Evolutionary conservation across 2,329 filamentous ascomycete genomes (phyloP).

Genomic region (Aspergillus novofumigatus): DNA sequence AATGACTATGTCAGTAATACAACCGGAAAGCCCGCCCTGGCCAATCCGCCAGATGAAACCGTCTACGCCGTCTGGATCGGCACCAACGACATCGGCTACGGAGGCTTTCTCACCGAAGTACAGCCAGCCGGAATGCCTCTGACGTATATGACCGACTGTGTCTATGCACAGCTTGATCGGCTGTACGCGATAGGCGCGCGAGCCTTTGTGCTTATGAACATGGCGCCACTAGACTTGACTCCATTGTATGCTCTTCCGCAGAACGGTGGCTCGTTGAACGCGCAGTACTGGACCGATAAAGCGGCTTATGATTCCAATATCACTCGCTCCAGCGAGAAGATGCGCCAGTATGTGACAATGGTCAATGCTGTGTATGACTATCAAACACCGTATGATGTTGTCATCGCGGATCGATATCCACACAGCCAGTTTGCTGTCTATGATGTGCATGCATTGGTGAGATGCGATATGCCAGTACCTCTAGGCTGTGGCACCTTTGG

Average conservation of each 20-base stretch:
- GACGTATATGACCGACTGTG: slow-evolving; percentile 61
- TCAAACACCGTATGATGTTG: slow-evolving; percentile 44
- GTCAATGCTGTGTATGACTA: slow-evolving; percentile 51
- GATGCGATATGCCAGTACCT: slow-evolving; percentile 6
- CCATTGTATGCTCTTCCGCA: slow-evolving; percentile 59
- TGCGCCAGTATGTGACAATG: slow-evolving; percentile 47
- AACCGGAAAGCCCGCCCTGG: slow-evolving; percentile 25
- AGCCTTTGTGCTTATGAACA: slow-evolving; percentile 67
- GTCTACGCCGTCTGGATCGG: slow-evolving; percentile 76
- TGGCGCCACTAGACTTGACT: slow-evolving; percentile 59
- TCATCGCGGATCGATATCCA: slow-evolving; percentile 41
- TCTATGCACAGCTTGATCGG: slow-evolving; percentile 58
- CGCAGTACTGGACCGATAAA: slow-evolving; percentile 46
- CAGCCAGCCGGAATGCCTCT: slow-evolving; percentile 59
- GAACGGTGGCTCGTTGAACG: slow-evolving; percentile 41
- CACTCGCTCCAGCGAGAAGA: slow-evolving; percentile 47
- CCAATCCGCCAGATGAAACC: slow-evolving; percentile 52
- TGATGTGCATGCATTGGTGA: slow-evolving; percentile 59
- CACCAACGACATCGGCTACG: slow-evolving; percentile 68
- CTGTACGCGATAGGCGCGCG: slow-evolving; percentile 64
- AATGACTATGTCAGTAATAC: slow-evolving; percentile 9
- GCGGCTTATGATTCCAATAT: slow-evolving; percentile 34
- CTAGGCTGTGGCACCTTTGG: background rate
- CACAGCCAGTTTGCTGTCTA: slow-evolving; percentile 61
- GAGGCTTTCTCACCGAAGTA: slow-evolving; percentile 61